These are phyloP conservation scores for Diaporthe sp. DNA, from an alignment of 2,329 filamentous ascomycete genomes.

Conservation along the genomic window DNA sequence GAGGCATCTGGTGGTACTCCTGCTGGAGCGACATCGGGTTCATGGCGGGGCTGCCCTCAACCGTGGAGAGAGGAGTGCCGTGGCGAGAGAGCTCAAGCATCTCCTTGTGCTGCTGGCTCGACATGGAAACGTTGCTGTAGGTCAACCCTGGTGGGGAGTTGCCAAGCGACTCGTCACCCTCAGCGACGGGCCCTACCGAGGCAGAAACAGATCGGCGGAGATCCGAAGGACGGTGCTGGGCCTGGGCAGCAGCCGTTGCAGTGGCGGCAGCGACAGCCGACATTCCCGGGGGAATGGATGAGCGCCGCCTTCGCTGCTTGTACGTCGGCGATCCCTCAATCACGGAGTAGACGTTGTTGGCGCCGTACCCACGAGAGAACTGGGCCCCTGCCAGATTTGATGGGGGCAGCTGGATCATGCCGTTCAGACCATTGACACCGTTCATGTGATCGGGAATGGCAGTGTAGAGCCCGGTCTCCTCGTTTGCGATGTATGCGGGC, in stretches of 20 bases:
- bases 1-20: conserved; percentile 74
- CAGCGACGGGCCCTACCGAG: conserved; percentile 85
- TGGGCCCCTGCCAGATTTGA: conserved; percentile 86
- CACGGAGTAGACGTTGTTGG: conserved; percentile 90
- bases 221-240: conserved; percentile 82
- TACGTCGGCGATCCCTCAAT: conserved; percentile 99
- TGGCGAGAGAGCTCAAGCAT: conserved; percentile 87
- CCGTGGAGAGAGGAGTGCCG: conserved; percentile 87
- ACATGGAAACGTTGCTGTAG: conserved; percentile 77
- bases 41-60: conserved; percentile 85
- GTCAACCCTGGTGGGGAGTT: conserved; percentile 84
- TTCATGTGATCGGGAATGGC: conserved; percentile 89
- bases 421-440: conserved; percentile 81
- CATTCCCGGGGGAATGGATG: conserved; percentile 88
- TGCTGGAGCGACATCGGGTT: conserved; percentile 80
- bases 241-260: conserved; percentile 59
- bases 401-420: conserved; percentile 90
- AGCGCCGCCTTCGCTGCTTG: conserved; percentile 95
- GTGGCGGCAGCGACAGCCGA: conserved; percentile 76
- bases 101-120: conserved; percentile 81
- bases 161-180: conserved; percentile 82
- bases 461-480: conserved; percentile 96
- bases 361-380: conserved; percentile 80
- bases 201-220: conserved; percentile 90
- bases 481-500: conserved; percentile 97